These are phyloP conservation scores for Lolium perenne DNA, from an alignment of 176 grass and related monocot species.

Conservation along the genomic window DNA sequence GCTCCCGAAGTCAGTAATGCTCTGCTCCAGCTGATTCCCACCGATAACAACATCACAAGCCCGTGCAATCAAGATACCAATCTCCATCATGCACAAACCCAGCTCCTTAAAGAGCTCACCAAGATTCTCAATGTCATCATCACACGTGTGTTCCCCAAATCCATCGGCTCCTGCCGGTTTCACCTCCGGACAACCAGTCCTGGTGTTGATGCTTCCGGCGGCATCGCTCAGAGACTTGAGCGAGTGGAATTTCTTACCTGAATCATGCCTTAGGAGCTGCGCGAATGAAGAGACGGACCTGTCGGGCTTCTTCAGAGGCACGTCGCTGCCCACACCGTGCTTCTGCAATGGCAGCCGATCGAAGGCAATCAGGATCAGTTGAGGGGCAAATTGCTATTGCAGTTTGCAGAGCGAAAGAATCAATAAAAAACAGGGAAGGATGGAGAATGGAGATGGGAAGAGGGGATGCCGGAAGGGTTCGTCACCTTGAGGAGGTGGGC, in stretches of 20 bases:
- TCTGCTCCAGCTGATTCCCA: constrained; percentile 63
- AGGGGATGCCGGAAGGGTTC: neutral
- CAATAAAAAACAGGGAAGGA: neutral
- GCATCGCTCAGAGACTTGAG: neutral
- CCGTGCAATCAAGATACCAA: constrained; percentile 71
- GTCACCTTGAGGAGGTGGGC: constrained; percentile 66
- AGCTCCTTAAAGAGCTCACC: constrained; percentile 61
- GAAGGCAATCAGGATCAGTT: constrained; percentile 27
- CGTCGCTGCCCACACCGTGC: constrained; percentile 87
- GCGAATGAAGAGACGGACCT: constrained; percentile 72
- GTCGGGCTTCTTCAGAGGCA: constrained; percentile 71
- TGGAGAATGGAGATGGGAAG: neutral
- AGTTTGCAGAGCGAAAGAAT: neutral
- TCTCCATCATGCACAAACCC: constrained; percentile 82
- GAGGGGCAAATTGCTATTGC: neutral
- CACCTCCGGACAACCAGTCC: too few species aligned
- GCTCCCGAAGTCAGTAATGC: constrained; percentile 65
- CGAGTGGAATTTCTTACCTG: constrained; percentile 23
- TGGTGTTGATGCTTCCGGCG: neutral
- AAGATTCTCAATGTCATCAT: constrained; percentile 52
- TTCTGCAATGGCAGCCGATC: constrained; percentile 59
- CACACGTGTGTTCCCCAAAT: constrained; percentile 6
- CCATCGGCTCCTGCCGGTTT: too few species aligned
- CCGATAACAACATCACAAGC: constrained; percentile 69
- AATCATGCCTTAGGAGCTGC: constrained; percentile 44